Conservation (phyloP, 345 rosid genomes). For the Odontarrhena argentea region DNA sequence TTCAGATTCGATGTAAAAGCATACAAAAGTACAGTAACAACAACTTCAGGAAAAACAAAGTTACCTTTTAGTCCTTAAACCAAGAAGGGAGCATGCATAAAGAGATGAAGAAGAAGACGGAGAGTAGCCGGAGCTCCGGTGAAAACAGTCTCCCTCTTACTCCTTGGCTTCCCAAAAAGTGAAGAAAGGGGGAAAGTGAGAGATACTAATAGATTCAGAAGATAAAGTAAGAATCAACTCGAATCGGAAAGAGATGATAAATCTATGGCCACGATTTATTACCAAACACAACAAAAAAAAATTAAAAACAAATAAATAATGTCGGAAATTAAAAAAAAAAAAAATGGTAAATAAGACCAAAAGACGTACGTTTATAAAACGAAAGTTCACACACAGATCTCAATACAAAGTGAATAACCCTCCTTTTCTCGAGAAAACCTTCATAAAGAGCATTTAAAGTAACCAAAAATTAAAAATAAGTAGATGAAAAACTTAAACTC, state of each 20-base stretch:
- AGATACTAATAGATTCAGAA: slow-evolving; percentile 23
- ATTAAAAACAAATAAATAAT: background rate
- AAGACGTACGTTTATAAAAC: slow-evolving; percentile 23
- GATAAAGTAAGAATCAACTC: slow-evolving; percentile 35
- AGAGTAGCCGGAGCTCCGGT: slow-evolving; percentile 72
- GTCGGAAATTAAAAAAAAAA: slow-evolving; percentile 21
- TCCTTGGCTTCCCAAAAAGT: slow-evolving; percentile 34
- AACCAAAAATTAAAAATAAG: no score
- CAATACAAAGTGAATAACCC: slow-evolving; percentile 23
- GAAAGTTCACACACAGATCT: slow-evolving; percentile 22
- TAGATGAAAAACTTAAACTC: background rate
- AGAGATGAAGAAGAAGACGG: slow-evolving; percentile 37
- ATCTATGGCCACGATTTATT: slow-evolving; percentile 64
- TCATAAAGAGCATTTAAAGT: background rate
- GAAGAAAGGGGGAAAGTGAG: slow-evolving; percentile 26
- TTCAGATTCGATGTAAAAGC: slow-evolving; percentile 37
- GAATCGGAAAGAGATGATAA: slow-evolving; percentile 49
- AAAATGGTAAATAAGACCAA: slow-evolving; percentile 1
- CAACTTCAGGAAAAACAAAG: background rate
- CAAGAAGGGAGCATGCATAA: slow-evolving; percentile 53
- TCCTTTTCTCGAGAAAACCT: background rate
- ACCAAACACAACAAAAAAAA: slow-evolving; percentile 50
- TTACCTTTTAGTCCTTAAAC: slow-evolving; percentile 72
- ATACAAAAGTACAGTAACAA: background rate
- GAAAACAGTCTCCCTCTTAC: slow-evolving; percentile 43